Evolutionary conservation across 768 basidiomycete genomes (phyloP), one percentile per base, ranked within the genome.

Genomic region (Suillus paluster): DNA sequence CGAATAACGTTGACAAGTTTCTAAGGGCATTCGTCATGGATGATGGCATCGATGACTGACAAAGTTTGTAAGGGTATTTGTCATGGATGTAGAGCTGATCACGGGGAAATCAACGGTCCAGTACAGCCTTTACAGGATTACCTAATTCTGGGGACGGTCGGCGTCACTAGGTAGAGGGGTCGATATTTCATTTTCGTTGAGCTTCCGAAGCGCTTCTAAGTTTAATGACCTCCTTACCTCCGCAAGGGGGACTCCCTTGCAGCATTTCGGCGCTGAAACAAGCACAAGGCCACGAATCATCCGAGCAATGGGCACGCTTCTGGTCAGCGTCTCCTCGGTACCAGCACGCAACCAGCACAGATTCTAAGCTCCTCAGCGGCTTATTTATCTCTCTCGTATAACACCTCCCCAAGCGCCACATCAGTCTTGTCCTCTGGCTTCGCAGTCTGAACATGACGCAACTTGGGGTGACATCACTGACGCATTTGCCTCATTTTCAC

Each of bases 371-470:
- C 27, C 38, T 46, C 0, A 25, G 48, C 5, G 39, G 41, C 0
- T 53, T 30, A 3, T 56, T 56, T 21, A 14, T 56, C 17, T 25
- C 38, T 12, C 55, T 39, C 1, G 21, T 41, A 2, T 19, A 38
- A 5, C 38, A 38, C n/a, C 38, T 56, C n/a, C 55, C 55, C 1
- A 56, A 56, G 21, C 21, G 21, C 4, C 55, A 56, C 36, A 56
- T 56, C 21, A 41, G 55, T 8, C 55, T 56, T 14, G 14, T 56
- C 7, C 6, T 56, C 2, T 56, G 55, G 55, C 67, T 80, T 19
- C 50, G 70, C 4, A 73, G n/a, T n/a, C n/a, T 3, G 30, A 25
- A 49, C 17, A 25, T 49, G n/a, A n/a, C 17, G 3, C 25, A 23
- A n/a, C n/a, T 21, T 46, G 4, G 0, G 11, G 42, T 17, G 8